Percentiles rank a stretch among this genome's conserved stretches.
These are phyloP conservation scores for Colletotrichum theobromicola DNA, from an alignment of 2,329 filamentous ascomycete species.

Conservation along the genomic window DNA sequence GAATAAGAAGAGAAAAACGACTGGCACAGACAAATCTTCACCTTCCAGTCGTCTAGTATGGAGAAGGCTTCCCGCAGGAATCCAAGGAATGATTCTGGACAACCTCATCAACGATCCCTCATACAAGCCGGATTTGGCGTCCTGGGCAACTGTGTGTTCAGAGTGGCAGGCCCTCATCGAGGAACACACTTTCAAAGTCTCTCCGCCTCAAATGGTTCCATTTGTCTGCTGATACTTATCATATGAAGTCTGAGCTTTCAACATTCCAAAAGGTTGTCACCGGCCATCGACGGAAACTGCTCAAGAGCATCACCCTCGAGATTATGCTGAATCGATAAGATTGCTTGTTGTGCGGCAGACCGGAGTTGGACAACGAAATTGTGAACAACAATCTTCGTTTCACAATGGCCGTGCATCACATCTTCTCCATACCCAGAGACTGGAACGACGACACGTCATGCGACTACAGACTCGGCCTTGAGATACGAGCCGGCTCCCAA, in stretches of 20 bases:
- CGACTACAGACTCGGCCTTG: not conserved
- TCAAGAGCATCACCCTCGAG: not conserved
- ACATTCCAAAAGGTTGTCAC: not conserved
- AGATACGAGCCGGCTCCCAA: not conserved
- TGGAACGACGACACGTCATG: not conserved
- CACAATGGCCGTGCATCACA: not conserved
- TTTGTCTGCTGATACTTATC: not conserved
- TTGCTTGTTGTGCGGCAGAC: not conserved
- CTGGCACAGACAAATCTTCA: not conserved
- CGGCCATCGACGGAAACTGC: not conserved
- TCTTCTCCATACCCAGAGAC: not conserved
- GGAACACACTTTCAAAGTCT: not conserved
- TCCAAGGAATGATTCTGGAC: not conserved
- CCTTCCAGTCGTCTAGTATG: not conserved
- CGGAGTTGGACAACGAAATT: not conserved
- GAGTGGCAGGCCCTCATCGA: not conserved
- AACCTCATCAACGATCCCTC: not conserved
- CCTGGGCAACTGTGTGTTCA: not conserved
- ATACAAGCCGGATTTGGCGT: not conserved
- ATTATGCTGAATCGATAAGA: not conserved
- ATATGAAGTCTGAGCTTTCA: not conserved
- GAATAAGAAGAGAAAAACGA: not conserved
- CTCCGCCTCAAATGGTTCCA: not conserved
- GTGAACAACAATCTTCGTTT: not conserved
- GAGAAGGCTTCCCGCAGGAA: not conserved